Base-by-base conservation (phyloP, 2,329 filamentous ascomycete species). In the Fusarium denticulatum region DNA sequence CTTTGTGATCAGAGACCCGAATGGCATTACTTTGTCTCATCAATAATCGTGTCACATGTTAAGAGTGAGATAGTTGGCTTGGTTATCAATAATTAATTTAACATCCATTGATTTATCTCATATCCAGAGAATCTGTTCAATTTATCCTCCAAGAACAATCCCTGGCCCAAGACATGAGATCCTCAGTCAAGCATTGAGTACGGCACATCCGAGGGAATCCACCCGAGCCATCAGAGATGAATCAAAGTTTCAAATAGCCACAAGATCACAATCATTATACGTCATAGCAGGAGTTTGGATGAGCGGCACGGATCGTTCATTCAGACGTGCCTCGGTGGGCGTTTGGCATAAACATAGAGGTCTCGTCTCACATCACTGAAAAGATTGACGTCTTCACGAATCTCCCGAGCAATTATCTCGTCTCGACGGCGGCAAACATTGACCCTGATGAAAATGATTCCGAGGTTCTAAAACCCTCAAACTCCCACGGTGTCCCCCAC, bases 391-490 rank as follows among this genome's bases (percentile, higher is more conserved):
- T 74, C 63, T 79, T 75, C 78, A 79, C 74, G 74, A 74, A 75
- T 78, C 74, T 75, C 72, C 70, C 71, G 72, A 79, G 76, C 72
- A 79, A 79, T 76, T 77, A 74, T 79, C 75, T 80, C 76, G 80
- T 80, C 70, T 74, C 80, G 77, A 79, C 76, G 79, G 80, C 79
- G 79, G 80, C 79, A 82, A 81, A 80, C 77, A 81, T 81, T 81
- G 81, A 82, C 81, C 82, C 79, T 84, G 81, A 85, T 84, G 83
- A 81, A 85, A 84, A 85, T 84, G 80, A 85, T 84, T 84, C 84
- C 83, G 82, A 85, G 84, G 83, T 83, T 85, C 82, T 84, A 84
- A 65, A 64, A 79, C 81, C 83, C 82, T 80, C 82, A 84, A 85
- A 85, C 83, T 85, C 82, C 84, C 82, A 83, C 81, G 77, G 80